Base-by-base conservation (phyloP, 768 basidiomycete genomes). In the Hebeloma cylindrosporum region DNA sequence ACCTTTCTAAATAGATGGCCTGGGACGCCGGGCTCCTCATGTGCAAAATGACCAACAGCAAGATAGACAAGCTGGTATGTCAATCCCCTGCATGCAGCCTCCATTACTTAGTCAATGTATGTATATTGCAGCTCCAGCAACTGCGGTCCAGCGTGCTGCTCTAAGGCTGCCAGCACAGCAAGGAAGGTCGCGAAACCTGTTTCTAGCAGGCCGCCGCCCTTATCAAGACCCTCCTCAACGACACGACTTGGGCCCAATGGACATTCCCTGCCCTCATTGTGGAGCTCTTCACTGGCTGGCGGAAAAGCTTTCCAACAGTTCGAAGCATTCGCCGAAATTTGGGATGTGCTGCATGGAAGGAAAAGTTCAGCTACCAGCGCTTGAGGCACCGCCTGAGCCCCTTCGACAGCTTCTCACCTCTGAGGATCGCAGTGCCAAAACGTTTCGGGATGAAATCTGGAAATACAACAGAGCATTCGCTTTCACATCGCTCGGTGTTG, bases 401-500 rank as follows among this genome's bases (percentile, higher is more conserved):
- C 50, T 69, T 16, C 42, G 41, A 2, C 4, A 35, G 7, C 55
- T 68, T 0, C 49, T 61, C 10, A 33, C 2, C 46, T 74, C 3
- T 20, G 48, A n/a, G n/a, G 23, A 38, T 4, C 37, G 3, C 1
- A 5, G 16, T 14, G 45, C 36, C 16, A 42, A 21, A n/a, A 17
- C 20, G 20, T 68, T 65, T 38, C 62, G 59, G 57, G 65, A 58
- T 60, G 62, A 71, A 1, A 72, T 73, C n/a, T 45, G 62, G 4
- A 60, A 64, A 16, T 73, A 73, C 28, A 74, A 75, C 42, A 47
- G 53, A 16, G 60, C 71, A 2, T 56, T 74, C 8, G 61, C 68
- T 0, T 70, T 72, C 34, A 67, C 62, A 0, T 72, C 67, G 1
- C 23, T 72, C 0, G 61, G 62, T 7, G 58, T 61, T 1, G 37